phyloP scores from a whole-genome alignment of 2,329 filamentous ascomycete species.

The Aspergillus hiratsukae region DNA sequence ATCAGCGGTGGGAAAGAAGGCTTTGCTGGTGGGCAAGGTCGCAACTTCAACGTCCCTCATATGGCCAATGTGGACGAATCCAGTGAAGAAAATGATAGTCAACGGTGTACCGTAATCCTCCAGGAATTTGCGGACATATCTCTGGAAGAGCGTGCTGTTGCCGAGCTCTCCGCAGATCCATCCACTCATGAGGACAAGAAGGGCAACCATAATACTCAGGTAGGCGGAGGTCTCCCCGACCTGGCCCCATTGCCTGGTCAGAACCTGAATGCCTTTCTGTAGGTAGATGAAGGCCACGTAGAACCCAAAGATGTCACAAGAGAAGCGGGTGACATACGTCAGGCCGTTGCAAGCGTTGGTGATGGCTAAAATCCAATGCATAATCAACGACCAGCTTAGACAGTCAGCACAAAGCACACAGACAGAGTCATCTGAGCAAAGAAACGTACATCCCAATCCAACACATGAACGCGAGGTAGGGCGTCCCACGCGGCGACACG shows the following conservation, averaged over 20 bases:
- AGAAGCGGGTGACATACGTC: conserved; percentile 86
- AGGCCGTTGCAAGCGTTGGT: conserved; percentile 85
- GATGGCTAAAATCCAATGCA: conserved; percentile 79
- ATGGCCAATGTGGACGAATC: conserved; percentile 79
- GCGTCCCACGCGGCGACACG: conserved; percentile 68
- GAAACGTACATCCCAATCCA: conserved; percentile 71
- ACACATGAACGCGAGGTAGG: conserved; percentile 86
- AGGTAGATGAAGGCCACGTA: conserved; percentile 91
- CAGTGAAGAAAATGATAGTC: conserved; percentile 81
- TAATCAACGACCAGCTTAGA: conserved; percentile 69
- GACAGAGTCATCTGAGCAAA: not conserved
- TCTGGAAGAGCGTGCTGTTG: conserved; percentile 65
- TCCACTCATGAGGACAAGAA: conserved; percentile 72
- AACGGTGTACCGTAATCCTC: conserved; percentile 86
- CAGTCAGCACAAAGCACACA: not conserved
- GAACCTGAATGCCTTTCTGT: conserved; percentile 83
- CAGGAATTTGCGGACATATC: conserved; percentile 73
- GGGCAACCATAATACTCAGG: conserved; percentile 68
- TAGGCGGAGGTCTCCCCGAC: conserved; percentile 62
- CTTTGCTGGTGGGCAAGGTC: conserved; percentile 67
- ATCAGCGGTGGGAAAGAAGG: conserved; percentile 73
- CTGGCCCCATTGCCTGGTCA: conserved; percentile 66
- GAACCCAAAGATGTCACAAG: conserved; percentile 90
- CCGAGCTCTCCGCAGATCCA: conserved; percentile 72
- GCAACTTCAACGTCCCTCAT: conserved; percentile 69